These are phyloP conservation scores for Dactylellina parvicollis DNA, from an alignment of 2,329 filamentous ascomycete species.

Conservation along the genomic window DNA sequence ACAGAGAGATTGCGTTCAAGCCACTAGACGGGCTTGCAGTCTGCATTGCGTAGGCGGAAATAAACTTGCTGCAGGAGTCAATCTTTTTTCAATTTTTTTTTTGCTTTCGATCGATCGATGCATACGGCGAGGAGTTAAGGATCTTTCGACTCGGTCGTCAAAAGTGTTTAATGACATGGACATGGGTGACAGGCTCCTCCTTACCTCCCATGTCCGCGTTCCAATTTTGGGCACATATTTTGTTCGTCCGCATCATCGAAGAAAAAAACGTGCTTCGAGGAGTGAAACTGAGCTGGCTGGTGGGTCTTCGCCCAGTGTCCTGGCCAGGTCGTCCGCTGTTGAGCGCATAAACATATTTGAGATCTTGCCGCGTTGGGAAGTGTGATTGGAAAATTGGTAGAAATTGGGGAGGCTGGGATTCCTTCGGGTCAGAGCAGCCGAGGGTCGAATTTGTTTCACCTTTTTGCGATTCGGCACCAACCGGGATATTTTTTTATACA, in stretches of 20 bases:
- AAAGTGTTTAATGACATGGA: background rate
- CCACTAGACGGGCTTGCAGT: background rate
- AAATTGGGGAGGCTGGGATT: background rate
- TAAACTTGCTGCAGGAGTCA: background rate
- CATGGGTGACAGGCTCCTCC: background rate
- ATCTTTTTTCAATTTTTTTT: too few relatives aligned
- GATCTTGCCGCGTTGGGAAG: background rate
- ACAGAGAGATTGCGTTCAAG: background rate
- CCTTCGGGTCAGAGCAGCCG: background rate
- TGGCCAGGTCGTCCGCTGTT: constrained; percentile 14
- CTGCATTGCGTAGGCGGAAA: constrained; percentile 6
- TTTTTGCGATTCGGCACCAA: too few relatives aligned
- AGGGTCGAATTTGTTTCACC: too few relatives aligned
- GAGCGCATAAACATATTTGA: constrained; percentile 12
- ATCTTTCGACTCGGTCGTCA: background rate
- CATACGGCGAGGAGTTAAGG: constrained; percentile 2
- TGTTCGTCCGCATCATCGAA: background rate
- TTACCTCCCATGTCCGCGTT: constrained; percentile 7
- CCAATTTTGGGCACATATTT: constrained; percentile 17
- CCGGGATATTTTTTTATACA: too few relatives aligned
- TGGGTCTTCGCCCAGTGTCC: background rate
- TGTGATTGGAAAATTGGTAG: background rate
- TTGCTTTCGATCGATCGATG: background rate
- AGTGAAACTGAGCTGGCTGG: background rate
- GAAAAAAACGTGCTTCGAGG: too few relatives aligned